A percentile compares a stretch with the other conserved stretches of the same genome.
Conservation (phyloP, 78 protist genomes). For the Dictyostelium intermedium region DNA sequence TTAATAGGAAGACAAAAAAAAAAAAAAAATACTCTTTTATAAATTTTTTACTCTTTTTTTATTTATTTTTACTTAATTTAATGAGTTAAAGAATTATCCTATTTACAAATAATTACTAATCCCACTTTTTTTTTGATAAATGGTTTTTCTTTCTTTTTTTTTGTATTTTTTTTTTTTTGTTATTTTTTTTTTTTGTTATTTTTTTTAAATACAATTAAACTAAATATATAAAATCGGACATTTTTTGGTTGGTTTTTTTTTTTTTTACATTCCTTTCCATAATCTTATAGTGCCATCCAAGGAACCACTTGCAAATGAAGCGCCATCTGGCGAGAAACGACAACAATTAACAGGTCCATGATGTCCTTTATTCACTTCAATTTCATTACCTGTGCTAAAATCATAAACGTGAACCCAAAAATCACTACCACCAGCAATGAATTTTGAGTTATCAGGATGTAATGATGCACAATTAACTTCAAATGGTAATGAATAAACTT, state of each 20-base stretch:
- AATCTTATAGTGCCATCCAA: background rate
- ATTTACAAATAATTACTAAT: background rate
- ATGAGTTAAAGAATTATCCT: background rate
- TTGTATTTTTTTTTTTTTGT: no score
- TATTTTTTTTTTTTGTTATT: no score
- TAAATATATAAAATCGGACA: background rate
- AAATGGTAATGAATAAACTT: slow-evolving; percentile 49
- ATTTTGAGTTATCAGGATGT: slow-evolving; percentile 69
- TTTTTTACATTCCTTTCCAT: background rate
- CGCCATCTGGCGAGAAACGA: slow-evolving; percentile 84
- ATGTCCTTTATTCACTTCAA: slow-evolving; percentile 88
- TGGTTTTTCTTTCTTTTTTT: no score
- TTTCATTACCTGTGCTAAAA: slow-evolving; percentile 74
- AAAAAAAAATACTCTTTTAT: no score
- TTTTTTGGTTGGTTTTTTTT: no score
- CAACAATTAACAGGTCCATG: slow-evolving; percentile 91
- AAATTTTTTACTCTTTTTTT: background rate
- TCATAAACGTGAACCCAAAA: slow-evolving; percentile 88
- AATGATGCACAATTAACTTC: slow-evolving; percentile 83
- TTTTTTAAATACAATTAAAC: background rate
- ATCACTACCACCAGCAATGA: slow-evolving; percentile 91
- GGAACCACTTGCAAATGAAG: slow-evolving; percentile 74
- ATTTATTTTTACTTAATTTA: background rate
- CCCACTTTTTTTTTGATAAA: background rate
- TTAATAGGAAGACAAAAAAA: no score